These are phyloP conservation scores for Phyllosticta capitalensis DNA, from an alignment of 2,329 filamentous ascomycete species.

Conservation along the genomic window DNA sequence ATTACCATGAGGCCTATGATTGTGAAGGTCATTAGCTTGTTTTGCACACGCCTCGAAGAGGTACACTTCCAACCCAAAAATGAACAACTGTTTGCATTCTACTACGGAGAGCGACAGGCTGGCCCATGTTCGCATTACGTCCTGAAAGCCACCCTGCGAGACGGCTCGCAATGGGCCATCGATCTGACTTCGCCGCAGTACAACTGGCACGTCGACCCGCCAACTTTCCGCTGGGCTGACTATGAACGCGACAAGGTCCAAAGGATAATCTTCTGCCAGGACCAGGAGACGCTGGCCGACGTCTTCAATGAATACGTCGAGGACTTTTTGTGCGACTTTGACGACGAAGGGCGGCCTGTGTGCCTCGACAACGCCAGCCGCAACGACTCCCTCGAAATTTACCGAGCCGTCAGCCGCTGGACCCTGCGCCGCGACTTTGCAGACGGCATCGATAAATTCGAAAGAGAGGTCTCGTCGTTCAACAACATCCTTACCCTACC, in stretches of 20 bases:
- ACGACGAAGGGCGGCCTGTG: neutral
- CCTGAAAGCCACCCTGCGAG: neutral
- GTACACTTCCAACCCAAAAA: neutral
- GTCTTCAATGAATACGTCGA: neutral
- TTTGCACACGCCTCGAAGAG: neutral
- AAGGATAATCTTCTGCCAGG: neutral
- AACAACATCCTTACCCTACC: too few species aligned
- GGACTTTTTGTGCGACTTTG: neutral
- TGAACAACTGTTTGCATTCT: neutral
- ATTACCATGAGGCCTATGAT: neutral
- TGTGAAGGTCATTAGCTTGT: neutral
- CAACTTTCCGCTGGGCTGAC: neutral
- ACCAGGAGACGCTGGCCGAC: neutral
- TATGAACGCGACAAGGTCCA: neutral
- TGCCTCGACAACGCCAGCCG: neutral
- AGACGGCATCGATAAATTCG: neutral
- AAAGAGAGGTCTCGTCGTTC: too few species aligned
- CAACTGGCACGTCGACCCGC: neutral
- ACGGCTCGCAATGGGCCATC: neutral
- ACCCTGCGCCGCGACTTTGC: neutral
- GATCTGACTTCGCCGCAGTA: conserved; percentile 1
- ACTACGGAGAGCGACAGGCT: neutral
- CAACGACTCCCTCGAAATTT: neutral
- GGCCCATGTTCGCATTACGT: neutral
- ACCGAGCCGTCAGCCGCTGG: neutral